These are phyloP conservation scores for Colletotrichum truncatum DNA, from an alignment of 2,329 filamentous ascomycete species.

Conservation along the genomic window DNA sequence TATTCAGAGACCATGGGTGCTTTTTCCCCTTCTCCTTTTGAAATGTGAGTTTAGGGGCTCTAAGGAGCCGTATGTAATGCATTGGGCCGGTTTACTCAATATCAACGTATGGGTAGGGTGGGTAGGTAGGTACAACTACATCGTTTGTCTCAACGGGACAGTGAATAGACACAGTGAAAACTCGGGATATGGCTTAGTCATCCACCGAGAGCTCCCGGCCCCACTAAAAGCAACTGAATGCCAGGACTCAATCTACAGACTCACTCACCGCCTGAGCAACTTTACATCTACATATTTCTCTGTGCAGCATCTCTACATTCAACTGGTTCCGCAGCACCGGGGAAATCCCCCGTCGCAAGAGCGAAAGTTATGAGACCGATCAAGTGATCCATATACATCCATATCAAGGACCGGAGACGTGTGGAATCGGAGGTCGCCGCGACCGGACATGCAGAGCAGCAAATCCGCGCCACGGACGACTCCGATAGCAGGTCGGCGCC, in stretches of 20 bases:
- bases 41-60: slow-evolving; percentile 51
- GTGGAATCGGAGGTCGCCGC: slow-evolving; percentile 33
- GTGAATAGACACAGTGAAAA: neutral
- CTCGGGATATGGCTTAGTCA: slow-evolving; percentile 15
- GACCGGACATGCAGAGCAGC: slow-evolving; percentile 11
- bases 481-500: slow-evolving; percentile 29
- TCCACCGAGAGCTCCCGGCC: neutral
- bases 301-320: no score
- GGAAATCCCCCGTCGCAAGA: neutral
- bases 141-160: no score
- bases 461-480: slow-evolving; percentile 25
- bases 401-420: neutral
- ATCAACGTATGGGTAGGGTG: no score
- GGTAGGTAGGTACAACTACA: no score
- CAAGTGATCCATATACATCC: neutral
- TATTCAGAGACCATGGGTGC: slow-evolving; percentile 42
- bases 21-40: slow-evolving; percentile 30
- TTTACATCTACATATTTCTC: no score
- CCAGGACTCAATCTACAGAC: no score
- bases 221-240: neutral
- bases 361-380: neutral
- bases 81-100: slow-evolving; percentile 42
- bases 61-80: slow-evolving; percentile 67
- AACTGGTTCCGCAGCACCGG: no score
- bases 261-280: neutral